Base-by-base conservation (phyloP, 305 asterid species). In the Solanum chacoense region DNA sequence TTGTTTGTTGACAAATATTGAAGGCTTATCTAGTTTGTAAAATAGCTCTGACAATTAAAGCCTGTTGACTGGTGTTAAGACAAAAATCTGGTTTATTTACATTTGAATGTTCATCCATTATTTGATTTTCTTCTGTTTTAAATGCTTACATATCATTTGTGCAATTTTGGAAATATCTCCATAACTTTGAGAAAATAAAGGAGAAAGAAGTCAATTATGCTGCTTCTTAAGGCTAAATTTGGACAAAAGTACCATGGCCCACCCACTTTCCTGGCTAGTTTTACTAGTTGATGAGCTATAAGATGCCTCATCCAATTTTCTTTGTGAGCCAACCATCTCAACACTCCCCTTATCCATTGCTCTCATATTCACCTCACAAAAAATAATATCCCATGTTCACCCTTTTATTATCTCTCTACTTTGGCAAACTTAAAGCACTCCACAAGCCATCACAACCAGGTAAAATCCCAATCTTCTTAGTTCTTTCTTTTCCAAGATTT, bases 261-360 rank as follows among this genome's bases (percentile, higher is more conserved):
- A 86, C 88, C 9, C 12, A 69, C 12, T 86, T 86, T 40, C 32
- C 84, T 72, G 24, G 88, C 37, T 83, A 86, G 81, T 45, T 3
- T 69, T 86, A 20, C 65, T 72, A 72, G 88, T 38, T 72, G 22
- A 6, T 84, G 87, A 55, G 87, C 42, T 72, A 72, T 86, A 86
- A 84, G 87, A 50, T 55, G 74, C 90, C 89, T 90, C 90, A 91
- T 91, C 94, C 90, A 90, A 89, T 91, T 92, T 86, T 91, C 78
- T n/a, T 34, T 87, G 42, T 92, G 91, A 93, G 88, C 96, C 96
- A 94, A 89, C 91, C 98, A 95, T 91, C 92, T 84, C 86, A 29
- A 29, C 88, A 63, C 89, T 90, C 77, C 93, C 96, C 95, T 96
- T 95, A 95, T 98, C 94, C 92, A 89, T 91, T 35, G 65, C 87